Evolutionary conservation across 164 flowering plant species (phyloP), one percentile per base, ranked within the genome.

Genomic region (Protea cynaroides): DNA sequence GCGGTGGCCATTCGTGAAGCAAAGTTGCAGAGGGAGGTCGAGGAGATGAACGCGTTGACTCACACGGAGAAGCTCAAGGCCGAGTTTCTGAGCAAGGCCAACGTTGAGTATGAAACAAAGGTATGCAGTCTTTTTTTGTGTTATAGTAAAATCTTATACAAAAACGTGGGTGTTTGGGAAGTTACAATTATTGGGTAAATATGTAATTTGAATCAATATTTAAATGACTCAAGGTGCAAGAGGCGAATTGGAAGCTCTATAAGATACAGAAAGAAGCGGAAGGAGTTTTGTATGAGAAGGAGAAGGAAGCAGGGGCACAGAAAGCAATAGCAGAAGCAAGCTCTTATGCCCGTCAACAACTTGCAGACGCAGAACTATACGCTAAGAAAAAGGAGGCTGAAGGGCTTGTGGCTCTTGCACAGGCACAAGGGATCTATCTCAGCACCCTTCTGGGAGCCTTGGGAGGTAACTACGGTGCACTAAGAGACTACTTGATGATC

Each of bases 401-500:
- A 56, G 83, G 78, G 12, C 47, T 72, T 0, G 53, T 51, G 22
- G 73, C 68, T 0, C 34, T 71, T 0, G 78, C 74, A 0, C 61
- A 80, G 9, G 80, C 79, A 0, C 76, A 79, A 50, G 76, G 72
- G 4, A 5, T 25, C 3, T 71, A 80, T 43, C 14, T 80, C 21
- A 25, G 59, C 7, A 70, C 65, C 11, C 59, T 74, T 34, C 51
- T 80, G 0, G 57, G 50, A 0, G 71, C 78, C 7, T 36, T 80
- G 4, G 75, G 69, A 5, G 74, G 79, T 3, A 62, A 77, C 58
- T 80, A 80, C 18, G 15, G 24, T 22, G 80, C 83, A 0, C 18
- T 80, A 12, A 70, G 79, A 56, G 80, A 80, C 55, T 80, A 77
- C 68, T 8, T 80, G 70, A 80, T 80, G 80, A 72, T 80, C 47